A percentile compares a stretch with the other conserved stretches of the same genome.
These are phyloP conservation scores for Microcos paniculata DNA, from an alignment of 345 rosid species.

Conservation along the genomic window DNA sequence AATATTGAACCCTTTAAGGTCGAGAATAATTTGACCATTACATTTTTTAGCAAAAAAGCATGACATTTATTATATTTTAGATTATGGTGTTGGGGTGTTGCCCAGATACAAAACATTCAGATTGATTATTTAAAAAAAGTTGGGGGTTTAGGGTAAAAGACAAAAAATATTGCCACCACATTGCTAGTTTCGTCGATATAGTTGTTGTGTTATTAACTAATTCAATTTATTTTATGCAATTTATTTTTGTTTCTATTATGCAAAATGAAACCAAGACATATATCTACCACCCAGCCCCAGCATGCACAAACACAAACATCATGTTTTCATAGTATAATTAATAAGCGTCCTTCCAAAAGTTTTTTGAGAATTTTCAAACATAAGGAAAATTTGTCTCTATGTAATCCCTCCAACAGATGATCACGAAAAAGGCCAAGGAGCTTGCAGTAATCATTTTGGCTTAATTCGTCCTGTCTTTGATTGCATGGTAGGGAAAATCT, in stretches of 20 bases:
- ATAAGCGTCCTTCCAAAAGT: neutral
- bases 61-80: neutral
- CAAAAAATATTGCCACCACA: neutral
- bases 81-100: neutral
- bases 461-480: too few relatives aligned
- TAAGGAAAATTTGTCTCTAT: neutral
- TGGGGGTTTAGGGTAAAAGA: neutral
- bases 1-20: neutral
- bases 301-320: neutral
- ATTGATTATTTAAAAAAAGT: neutral
- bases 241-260: neutral
- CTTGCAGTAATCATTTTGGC: too few relatives aligned
- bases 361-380: neutral
- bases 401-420: neutral
- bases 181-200: neutral
- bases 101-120: neutral
- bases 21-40: neutral
- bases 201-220: conserved; percentile 1
- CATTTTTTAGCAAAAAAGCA: neutral
- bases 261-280: neutral
- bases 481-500: too few relatives aligned
- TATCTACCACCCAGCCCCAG: neutral
- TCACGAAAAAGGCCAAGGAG: too few relatives aligned
- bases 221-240: neutral
- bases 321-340: neutral